These are phyloP conservation scores for Pyronema omphalodes DNA, from an alignment of 495 filamentous ascomycete species.

Conservation along the genomic window DNA sequence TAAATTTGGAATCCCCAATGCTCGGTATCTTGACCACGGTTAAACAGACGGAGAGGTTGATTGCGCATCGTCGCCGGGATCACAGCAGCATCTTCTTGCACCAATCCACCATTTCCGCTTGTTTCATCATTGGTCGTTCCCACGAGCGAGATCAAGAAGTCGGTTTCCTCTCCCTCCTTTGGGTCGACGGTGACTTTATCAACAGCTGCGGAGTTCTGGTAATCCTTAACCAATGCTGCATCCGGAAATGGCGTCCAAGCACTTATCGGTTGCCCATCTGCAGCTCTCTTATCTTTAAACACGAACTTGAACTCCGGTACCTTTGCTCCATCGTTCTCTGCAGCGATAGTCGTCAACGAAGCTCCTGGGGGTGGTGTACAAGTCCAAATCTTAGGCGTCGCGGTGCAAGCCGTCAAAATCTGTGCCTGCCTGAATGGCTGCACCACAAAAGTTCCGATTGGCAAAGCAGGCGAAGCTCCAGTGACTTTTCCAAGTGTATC, in stretches of 20 bases:
- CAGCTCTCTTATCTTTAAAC: conserved; percentile 2
- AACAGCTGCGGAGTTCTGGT: conserved; percentile 5
- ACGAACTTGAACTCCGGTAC: conserved; percentile 16
- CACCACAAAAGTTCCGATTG: conserved; percentile 3
- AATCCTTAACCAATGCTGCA: conserved; percentile 8
- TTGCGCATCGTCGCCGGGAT: conserved; percentile 47
- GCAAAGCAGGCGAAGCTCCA: conserved; percentile 6
- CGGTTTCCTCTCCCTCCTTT: conserved; percentile 47
- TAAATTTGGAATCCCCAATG: conserved; percentile 92
- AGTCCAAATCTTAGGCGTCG: conserved; percentile 9
- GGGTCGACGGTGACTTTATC: conserved; percentile 43
- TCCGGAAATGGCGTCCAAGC: conserved; percentile 11
- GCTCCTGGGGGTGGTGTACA: conserved; percentile 14
- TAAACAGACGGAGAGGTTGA: conserved; percentile 72
- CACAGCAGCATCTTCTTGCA: conserved; percentile 39
- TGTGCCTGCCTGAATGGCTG: conserved; percentile 1
- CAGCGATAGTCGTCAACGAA: conserved; percentile 5
- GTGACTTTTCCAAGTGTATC: not conserved
- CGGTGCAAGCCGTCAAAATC: conserved; percentile 7
- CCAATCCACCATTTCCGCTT: conserved; percentile 10
- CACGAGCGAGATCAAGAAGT: conserved; percentile 43
- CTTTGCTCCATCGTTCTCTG: not conserved
- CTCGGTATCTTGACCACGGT: conserved; percentile 58
- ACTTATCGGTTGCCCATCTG: not conserved
- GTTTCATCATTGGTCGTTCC: conserved; percentile 20